phyloP scores from a whole-genome alignment of 2,329 filamentous ascomycete species.

The Calonectria naviculata region DNA sequence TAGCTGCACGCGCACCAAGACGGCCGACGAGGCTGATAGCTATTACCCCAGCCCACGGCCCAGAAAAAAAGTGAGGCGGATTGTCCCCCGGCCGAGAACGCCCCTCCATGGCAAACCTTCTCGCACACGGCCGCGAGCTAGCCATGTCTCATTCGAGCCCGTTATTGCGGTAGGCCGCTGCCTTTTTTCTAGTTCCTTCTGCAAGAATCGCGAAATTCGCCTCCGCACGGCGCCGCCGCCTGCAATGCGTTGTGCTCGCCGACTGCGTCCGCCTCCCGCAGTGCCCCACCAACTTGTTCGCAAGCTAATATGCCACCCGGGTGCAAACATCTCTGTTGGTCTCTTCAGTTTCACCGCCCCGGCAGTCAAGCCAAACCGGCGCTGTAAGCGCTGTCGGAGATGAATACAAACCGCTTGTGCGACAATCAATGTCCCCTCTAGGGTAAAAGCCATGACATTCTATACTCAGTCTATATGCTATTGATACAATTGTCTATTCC shows the following conservation, averaged over 20 bases:
- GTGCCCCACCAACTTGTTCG: neutral
- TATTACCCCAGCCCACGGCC: neutral
- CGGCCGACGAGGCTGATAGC: neutral
- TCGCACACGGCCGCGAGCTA: neutral
- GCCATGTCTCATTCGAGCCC: neutral
- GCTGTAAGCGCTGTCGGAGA: neutral
- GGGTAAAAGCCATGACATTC: neutral
- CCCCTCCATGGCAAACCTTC: neutral
- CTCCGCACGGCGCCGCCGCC: neutral
- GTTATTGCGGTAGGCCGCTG: neutral
- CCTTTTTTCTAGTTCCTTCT: slow-evolving; percentile 6
- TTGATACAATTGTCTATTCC: slow-evolving; percentile 23
- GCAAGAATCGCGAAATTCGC: neutral
- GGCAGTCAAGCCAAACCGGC: neutral
- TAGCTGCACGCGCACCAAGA: neutral
- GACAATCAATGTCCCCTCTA: neutral
- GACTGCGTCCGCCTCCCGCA: neutral
- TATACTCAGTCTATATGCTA: slow-evolving; percentile 6
- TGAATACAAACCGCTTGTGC: neutral
- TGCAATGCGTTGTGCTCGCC: neutral
- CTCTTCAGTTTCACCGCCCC: neutral
- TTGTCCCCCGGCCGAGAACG: neutral
- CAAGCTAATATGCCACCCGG: neutral
- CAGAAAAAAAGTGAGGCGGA: slow-evolving; percentile 3
- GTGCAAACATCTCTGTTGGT: neutral